Conservation (phyloP, 2,329 filamentous ascomycete species). For the Myotisia sp. region DNA sequence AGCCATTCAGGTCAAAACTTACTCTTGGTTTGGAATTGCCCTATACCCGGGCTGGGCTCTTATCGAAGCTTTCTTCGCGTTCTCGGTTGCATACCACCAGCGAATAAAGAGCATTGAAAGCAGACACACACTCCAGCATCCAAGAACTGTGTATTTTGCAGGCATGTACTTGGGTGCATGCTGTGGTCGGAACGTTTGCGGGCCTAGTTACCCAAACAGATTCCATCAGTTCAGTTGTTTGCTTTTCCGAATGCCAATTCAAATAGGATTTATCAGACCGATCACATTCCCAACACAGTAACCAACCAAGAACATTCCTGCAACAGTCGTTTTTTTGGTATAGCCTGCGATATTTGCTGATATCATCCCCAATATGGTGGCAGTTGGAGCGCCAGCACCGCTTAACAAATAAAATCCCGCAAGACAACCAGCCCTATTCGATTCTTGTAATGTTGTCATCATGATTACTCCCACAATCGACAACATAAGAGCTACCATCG, state of each 20-base stretch:
- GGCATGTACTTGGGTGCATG: slow-evolving; percentile 37
- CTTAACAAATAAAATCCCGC: slow-evolving; percentile 53
- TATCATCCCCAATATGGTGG: slow-evolving; percentile 49
- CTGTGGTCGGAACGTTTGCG: slow-evolving; percentile 39
- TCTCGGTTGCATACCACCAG: slow-evolving; percentile 46
- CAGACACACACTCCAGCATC: slow-evolving; percentile 22
- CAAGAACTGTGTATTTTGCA: slow-evolving; percentile 17
- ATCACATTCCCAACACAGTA: slow-evolving; percentile 44
- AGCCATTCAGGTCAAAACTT: slow-evolving; percentile 16
- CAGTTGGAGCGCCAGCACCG: slow-evolving; percentile 47
- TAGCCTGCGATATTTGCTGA: slow-evolving; percentile 45
- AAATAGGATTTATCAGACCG: slow-evolving; percentile 22
- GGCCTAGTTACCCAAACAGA: slow-evolving; percentile 19
- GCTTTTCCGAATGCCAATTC: not conserved
- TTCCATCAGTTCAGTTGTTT: slow-evolving; percentile 1
- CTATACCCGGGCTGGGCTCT: slow-evolving; percentile 42
- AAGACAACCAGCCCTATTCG: slow-evolving; percentile 44
- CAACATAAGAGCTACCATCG: slow-evolving; percentile 37
- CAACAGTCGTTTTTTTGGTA: slow-evolving; percentile 41
- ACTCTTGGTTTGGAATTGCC: slow-evolving; percentile 53
- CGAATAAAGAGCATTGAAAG: slow-evolving; percentile 47
- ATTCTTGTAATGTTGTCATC: slow-evolving; percentile 47
- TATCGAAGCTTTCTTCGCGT: slow-evolving; percentile 42
- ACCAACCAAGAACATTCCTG: slow-evolving; percentile 34
- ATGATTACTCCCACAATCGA: slow-evolving; percentile 48